These are phyloP conservation scores for Cladosporium sp. DNA, from an alignment of 2,329 filamentous ascomycete species.

Conservation along the genomic window DNA sequence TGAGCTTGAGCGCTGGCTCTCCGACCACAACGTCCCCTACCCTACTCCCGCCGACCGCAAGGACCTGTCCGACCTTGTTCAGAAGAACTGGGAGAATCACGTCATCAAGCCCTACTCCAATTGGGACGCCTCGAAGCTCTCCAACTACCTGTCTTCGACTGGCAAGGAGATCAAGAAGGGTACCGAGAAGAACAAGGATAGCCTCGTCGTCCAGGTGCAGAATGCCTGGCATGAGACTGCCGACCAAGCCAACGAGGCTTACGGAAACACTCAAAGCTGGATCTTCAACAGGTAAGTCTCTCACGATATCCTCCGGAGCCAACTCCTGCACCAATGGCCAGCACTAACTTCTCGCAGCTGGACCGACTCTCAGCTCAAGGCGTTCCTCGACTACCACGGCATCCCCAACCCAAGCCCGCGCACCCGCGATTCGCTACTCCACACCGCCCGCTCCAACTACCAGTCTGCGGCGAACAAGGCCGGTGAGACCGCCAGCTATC, in stretches of 20 bases:
- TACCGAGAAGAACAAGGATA: slow-evolving; percentile 62
- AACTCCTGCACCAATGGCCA: background rate
- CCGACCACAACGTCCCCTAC: slow-evolving; percentile 84
- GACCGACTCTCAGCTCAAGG: slow-evolving; percentile 88
- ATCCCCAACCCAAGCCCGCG: slow-evolving; percentile 85
- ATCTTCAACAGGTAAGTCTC: slow-evolving; percentile 70
- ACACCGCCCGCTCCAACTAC: slow-evolving; percentile 73
- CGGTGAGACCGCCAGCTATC: slow-evolving; percentile 76
- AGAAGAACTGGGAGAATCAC: slow-evolving; percentile 79
- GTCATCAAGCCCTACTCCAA: slow-evolving; percentile 67
- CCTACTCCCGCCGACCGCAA: slow-evolving; percentile 87
- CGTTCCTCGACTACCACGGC: slow-evolving; percentile 81
- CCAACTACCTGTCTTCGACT: slow-evolving; percentile 61
- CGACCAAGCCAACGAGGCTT: slow-evolving; percentile 67
- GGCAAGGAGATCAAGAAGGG: slow-evolving; percentile 63
- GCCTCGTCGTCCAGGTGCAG: slow-evolving; percentile 63
- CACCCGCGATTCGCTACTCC: slow-evolving; percentile 73
- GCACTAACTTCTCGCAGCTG: slow-evolving; percentile 54
- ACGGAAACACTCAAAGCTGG: slow-evolving; percentile 74
- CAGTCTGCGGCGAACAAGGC: slow-evolving; percentile 67
- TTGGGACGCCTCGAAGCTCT: slow-evolving; percentile 67
- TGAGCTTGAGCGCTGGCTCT: slow-evolving; percentile 94
- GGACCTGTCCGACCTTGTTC: slow-evolving; percentile 85
- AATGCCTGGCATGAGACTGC: slow-evolving; percentile 71
- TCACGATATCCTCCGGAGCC: background rate